Conservation (phyloP, 2,329 filamentous ascomycete species). For the Talaromyces albobiverticillius region DNA sequence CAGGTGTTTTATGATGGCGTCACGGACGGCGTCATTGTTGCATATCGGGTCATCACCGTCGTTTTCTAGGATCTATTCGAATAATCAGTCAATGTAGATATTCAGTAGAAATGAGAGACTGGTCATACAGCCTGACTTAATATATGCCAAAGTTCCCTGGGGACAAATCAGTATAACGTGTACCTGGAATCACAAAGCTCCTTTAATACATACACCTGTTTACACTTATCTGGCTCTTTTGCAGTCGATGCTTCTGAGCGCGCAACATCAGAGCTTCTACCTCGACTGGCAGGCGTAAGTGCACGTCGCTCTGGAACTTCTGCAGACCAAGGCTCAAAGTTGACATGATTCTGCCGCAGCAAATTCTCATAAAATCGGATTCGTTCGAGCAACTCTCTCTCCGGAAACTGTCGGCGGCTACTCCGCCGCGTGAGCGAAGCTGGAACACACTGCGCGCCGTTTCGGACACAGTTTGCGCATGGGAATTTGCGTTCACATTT, state of each 20-base stretch:
- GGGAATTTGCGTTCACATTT: conserved; percentile 71
- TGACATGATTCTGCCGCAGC: conserved; percentile 62
- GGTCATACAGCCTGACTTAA: too few species aligned
- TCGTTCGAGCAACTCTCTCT: conserved; percentile 67
- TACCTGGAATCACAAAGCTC: too few species aligned
- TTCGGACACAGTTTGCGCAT: conserved; percentile 66
- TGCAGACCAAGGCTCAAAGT: conserved; percentile 63
- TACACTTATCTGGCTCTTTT: neutral
- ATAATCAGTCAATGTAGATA: too few species aligned
- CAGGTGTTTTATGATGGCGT: conserved; percentile 38
- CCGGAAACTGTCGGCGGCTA: conserved; percentile 62
- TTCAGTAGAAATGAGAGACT: too few species aligned
- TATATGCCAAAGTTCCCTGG: too few species aligned
- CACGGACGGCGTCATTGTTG: conserved; percentile 29
- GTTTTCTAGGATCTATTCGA: conserved; percentile 2
- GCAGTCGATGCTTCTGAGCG: conserved; percentile 18
- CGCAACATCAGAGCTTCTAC: conserved; percentile 25
- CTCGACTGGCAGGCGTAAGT: conserved; percentile 14
- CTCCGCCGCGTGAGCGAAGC: conserved; percentile 45
- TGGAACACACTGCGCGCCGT: conserved; percentile 57
- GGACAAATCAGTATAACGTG: too few species aligned
- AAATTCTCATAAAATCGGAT: conserved; percentile 66
- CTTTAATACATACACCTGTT: too few species aligned
- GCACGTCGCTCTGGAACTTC: conserved; percentile 17
- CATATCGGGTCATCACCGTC: conserved; percentile 29